Base-by-base conservation (phyloP, 129 eudicot species). In the Pittosporum tobira region DNA sequence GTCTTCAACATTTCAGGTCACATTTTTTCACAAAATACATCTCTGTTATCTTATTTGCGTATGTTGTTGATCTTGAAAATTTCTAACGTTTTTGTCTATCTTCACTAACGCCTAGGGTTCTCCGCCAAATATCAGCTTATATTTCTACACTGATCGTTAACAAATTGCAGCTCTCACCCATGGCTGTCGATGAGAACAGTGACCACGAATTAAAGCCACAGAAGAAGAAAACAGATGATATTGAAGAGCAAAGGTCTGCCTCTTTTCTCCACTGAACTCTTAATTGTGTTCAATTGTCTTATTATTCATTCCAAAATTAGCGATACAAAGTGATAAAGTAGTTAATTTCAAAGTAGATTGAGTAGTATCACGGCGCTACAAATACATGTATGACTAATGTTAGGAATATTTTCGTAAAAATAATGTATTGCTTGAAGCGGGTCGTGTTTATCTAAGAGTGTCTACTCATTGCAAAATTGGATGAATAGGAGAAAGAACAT, bases 401-500 rank as follows among this genome's bases (percentile, higher is more conserved):
- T n/a, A n/a, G n/a, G n/a, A n/a, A n/a, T n/a, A n/a, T n/a, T n/a
- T n/a, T n/a, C n/a, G n/a, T n/a, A n/a, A n/a, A n/a, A n/a, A n/a
- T n/a, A n/a, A n/a, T n/a, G n/a, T n/a, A n/a, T n/a, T n/a, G n/a
- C n/a, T n/a, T n/a, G 38, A 11, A 4, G 9, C 38, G 0, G 38
- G 9, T 8, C 9, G 38, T 5, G 38, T 34, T 5, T 4, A 34
- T 5, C 9, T 5, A 6, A 34, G 10, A 34, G 38, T 34, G 38
- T 34, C 18, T 31, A 2, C 16, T 8, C 0, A n/a, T 30, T 22
- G 9, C 28, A 12, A 22, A 0, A 67, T 38, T 13, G 26, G 29
- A 21, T 43, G 7, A 42, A 47, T 48, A 91, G 99, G 88, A 87
- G 75, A 50, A 75, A 78, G 80, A 93, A 93, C 75, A 85, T 93